Evolutionary conservation across 371 early-diverging fungal genomes (phyloP), one percentile per base, ranked within the genome.

Genomic region (Gilbertella persicaria): DNA sequence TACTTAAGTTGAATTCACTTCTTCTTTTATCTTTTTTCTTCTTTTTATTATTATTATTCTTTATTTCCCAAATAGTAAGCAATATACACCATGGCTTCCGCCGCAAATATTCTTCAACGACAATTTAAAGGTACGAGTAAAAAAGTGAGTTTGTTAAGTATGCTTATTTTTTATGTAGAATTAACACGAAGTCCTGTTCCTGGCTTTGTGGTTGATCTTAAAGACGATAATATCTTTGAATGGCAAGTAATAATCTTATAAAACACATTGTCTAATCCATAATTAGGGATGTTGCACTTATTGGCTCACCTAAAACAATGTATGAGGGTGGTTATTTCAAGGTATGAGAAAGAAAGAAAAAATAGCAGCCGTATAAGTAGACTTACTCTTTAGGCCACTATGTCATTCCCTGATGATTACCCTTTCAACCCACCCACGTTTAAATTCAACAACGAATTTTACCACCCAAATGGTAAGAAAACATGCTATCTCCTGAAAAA

Each of bases 261-360:
- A 43, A 43, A 36, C n/a, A n/a, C 35, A 13, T 10, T 35, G 5
- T n/a, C 10, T 42, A 33, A 29, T 35, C 29, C 5, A 46, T 25
- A 25, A 12, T 50, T 48, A 81, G 83, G 93, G 90, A 90, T 58
- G 85, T 95, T 40, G 81, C 90, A 50, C 88, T 93, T 52, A 85
- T 95, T 41, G 93, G 93, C 4, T 90, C 92, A 30, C 83, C 86
- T 51, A 89, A 86, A 38, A 95, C 94, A 9, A 81, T 88, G 20
- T 95, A 90, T 43, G 95, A 95, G 70, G 91, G 91, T 42, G 96
- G 94, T 9, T 91, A 93, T 61, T 92, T 93, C 75, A 92, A 88
- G 74, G 93, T 93, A 73, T 44, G 17, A 33, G 5, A 39, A 24
- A 14, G 4, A 35, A 35, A 21, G 30, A 9, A 29, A 36, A n/a